Conservation (phyloP, 805 yeast species). For the Zygosaccharomyces lentus region DNA sequence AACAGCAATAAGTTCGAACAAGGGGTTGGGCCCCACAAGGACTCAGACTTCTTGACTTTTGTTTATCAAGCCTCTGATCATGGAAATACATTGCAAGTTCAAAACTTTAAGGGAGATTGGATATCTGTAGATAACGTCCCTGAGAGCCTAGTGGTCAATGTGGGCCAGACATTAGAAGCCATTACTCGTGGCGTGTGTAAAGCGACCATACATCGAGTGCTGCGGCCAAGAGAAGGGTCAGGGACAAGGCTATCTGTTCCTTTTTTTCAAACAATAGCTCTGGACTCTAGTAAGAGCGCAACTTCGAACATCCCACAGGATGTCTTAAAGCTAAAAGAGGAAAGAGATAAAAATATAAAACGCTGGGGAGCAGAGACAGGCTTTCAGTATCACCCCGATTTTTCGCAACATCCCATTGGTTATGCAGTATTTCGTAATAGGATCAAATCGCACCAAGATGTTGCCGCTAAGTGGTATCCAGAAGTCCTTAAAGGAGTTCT, state of each 20-base stretch:
- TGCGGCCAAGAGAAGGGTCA: constrained; percentile 38
- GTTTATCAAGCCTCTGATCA: constrained; percentile 54
- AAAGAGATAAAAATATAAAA: constrained; percentile 16
- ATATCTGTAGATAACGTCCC: constrained; percentile 48
- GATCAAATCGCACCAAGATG: constrained; percentile 39
- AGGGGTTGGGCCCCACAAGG: constrained; percentile 66
- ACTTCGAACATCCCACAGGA: constrained; percentile 13
- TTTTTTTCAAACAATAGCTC: constrained; percentile 21
- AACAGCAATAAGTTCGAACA: constrained; percentile 35
- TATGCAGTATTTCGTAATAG: constrained; percentile 41
- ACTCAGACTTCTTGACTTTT: constrained; percentile 57
- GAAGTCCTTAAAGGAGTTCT: constrained; percentile 23
- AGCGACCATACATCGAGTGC: constrained; percentile 55
- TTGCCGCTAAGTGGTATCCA: constrained; percentile 39
- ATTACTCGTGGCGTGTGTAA: constrained; percentile 54
- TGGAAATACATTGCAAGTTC: constrained; percentile 50
- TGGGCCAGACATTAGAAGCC: constrained; percentile 60
- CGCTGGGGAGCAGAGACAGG: constrained; percentile 20
- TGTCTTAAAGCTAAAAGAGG: constrained; percentile 13
- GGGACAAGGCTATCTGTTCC: constrained; percentile 26
- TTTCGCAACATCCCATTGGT: constrained; percentile 29
- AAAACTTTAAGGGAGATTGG: constrained; percentile 54
- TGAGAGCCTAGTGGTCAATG: constrained; percentile 50
- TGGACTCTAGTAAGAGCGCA: constrained; percentile 13
- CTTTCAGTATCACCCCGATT: constrained; percentile 19